These are phyloP conservation scores for Paramecium caudatum DNA, from an alignment of 73 alveolate species.

Conservation along the genomic window DNA sequence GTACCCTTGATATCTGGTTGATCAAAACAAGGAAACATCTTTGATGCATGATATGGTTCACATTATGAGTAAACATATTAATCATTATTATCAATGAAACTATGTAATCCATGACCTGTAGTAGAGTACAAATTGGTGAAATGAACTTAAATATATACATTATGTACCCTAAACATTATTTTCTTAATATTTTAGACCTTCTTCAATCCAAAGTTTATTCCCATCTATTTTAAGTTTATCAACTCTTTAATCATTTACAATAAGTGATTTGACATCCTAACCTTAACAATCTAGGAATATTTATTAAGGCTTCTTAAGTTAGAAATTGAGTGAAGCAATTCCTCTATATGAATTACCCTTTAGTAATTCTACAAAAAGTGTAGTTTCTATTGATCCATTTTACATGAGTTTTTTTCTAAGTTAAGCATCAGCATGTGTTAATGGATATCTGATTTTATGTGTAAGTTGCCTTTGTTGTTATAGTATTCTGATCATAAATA, in stretches of 20 bases:
- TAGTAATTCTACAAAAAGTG: constrained; percentile 8
- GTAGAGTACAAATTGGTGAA: constrained; percentile 78
- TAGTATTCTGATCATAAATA: constrained; percentile 15
- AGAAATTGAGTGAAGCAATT: background rate
- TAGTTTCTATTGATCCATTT: background rate
- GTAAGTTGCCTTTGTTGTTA: background rate
- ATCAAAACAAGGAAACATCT: constrained; percentile 97
- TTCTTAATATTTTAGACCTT: background rate
- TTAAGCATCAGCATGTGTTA: constrained; percentile 40
- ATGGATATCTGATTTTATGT: constrained; percentile 1
- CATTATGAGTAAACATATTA: constrained; percentile 91
- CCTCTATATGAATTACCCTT: constrained; percentile 51
- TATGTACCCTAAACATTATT: background rate
- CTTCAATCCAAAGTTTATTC: constrained; percentile 28
- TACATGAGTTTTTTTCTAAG: background rate
- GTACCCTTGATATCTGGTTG: constrained; percentile 98
- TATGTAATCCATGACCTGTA: constrained; percentile 95
- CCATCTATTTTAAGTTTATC: constrained; percentile 14
- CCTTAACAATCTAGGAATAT: constrained; percentile 52
- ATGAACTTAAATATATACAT: constrained; percentile 36
- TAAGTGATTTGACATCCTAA: constrained; percentile 1
- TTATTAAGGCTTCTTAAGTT: background rate
- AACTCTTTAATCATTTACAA: constrained; percentile 3
- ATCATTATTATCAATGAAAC: constrained; percentile 94
- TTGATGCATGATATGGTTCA: constrained; percentile 95